phyloP scores from a whole-genome alignment of 805 yeast genomes.

The Ogataea kodamae region DNA sequence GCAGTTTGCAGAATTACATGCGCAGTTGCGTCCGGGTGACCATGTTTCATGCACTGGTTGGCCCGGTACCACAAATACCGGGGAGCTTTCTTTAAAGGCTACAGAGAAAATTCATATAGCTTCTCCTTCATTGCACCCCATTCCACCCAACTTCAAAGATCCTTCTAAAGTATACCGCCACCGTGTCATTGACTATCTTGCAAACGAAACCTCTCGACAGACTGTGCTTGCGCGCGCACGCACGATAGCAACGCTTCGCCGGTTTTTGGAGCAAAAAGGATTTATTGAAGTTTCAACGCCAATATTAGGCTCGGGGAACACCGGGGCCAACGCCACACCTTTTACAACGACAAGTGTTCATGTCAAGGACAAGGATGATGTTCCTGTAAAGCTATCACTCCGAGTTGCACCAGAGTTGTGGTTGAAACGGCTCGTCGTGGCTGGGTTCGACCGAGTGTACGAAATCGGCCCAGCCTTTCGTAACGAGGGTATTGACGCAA shows the following conservation, averaged over 20 bases:
- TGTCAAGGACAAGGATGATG: conserved; percentile 28
- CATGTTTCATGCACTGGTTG: conserved; percentile 59
- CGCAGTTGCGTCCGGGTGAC: conserved; percentile 66
- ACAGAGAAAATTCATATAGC: conserved; percentile 47
- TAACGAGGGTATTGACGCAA: conserved; percentile 88
- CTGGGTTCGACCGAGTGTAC: conserved; percentile 83
- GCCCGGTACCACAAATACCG: conserved; percentile 73
- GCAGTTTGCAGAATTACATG: conserved; percentile 39
- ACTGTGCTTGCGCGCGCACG: conserved; percentile 48
- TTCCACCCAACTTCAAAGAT: conserved; percentile 64
- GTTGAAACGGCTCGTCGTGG: conserved; percentile 77
- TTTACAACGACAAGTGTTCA: conserved; percentile 52
- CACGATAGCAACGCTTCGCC: conserved; percentile 54
- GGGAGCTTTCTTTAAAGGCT: conserved; percentile 72
- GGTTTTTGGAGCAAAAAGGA: conserved; percentile 47
- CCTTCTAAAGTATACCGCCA: conserved; percentile 56
- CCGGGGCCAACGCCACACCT: conserved; percentile 94
- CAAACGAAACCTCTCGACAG: conserved; percentile 49
- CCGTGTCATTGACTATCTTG: conserved; percentile 70
- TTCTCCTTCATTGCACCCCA: conserved; percentile 65
- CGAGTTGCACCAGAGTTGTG: conserved; percentile 95
- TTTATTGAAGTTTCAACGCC: conserved; percentile 92
- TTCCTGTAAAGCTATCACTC: conserved; percentile 44
- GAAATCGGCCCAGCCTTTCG: conserved; percentile 85
- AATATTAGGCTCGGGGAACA: conserved; percentile 55